phyloP scores from a whole-genome alignment of 2,329 filamentous ascomycete genomes.

The Hortaea sp. region DNA sequence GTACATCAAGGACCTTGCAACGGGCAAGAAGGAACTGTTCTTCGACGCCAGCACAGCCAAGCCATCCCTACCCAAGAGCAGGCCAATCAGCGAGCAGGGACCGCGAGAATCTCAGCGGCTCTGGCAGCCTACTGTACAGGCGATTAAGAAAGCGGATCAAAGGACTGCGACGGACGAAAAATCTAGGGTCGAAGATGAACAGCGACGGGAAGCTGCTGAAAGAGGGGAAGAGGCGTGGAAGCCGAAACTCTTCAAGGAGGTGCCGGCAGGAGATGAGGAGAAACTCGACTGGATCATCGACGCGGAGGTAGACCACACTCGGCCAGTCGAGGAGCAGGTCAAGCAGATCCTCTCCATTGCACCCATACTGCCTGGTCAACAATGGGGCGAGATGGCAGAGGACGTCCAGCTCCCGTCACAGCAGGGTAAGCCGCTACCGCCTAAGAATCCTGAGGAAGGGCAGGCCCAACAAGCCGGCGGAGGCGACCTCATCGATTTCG shows the following conservation, averaged over 20 bases:
- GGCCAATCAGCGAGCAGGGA: conserved; percentile 76
- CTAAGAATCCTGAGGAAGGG: not conserved
- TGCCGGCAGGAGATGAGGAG: conserved; percentile 56
- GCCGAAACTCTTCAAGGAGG: conserved; percentile 71
- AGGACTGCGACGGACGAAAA: conserved; percentile 88
- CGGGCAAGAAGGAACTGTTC: conserved; percentile 76
- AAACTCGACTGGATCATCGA: conserved; percentile 93
- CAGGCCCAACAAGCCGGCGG: conserved; percentile 8
- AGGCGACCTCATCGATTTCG: conserved; percentile 50
- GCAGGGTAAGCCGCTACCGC: conserved; percentile 6
- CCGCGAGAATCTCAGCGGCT: conserved; percentile 83
- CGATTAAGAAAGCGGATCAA: conserved; percentile 77
- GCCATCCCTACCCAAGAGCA: conserved; percentile 60
- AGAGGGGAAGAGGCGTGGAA: conserved; percentile 79
- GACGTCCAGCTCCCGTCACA: conserved; percentile 7
- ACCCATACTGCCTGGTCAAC: conserved; percentile 71
- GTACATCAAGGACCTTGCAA: conserved; percentile 76
- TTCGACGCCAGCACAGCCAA: conserved; percentile 77
- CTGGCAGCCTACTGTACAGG: conserved; percentile 72
- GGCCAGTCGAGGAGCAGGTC: conserved; percentile 54
- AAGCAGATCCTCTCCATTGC: conserved; percentile 81
- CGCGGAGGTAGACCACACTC: conserved; percentile 59
- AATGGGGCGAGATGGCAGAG: conserved; percentile 2
- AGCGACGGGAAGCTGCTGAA: conserved; percentile 77
- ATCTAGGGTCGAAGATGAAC: conserved; percentile 86